Conservation (phyloP, 805 yeast genomes). For the Tetrapisispora arboricola region DNA sequence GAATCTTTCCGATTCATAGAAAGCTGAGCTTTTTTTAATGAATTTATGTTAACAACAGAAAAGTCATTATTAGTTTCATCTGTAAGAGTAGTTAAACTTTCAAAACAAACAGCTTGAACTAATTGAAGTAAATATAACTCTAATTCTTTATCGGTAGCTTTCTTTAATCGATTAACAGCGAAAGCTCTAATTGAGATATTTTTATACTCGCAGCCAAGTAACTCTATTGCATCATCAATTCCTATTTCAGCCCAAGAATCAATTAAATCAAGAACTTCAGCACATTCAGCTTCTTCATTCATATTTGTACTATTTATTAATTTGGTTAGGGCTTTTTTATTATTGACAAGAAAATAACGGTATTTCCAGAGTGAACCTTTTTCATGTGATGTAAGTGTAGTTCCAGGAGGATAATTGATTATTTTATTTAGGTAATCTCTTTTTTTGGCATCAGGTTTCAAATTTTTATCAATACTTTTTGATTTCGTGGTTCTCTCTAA, state of each 20-base stretch:
- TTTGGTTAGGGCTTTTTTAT: constrained; percentile 62
- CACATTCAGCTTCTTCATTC: constrained; percentile 72
- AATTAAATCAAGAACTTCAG: constrained; percentile 65
- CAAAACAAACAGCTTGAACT: constrained; percentile 86
- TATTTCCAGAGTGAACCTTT: constrained; percentile 86
- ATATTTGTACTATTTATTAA: constrained; percentile 81
- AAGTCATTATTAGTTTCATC: constrained; percentile 29
- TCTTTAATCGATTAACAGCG: constrained; percentile 75
- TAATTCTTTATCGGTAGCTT: constrained; percentile 72
- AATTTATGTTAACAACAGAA: constrained; percentile 30
- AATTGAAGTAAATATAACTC: constrained; percentile 76
- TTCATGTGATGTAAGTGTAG: constrained; percentile 69
- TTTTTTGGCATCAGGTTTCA: constrained; percentile 78
- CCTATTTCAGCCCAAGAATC: constrained; percentile 67
- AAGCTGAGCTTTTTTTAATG: constrained; percentile 2
- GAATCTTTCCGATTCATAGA: too few relatives aligned
- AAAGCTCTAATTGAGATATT: constrained; percentile 68
- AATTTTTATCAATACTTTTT: constrained; percentile 66
- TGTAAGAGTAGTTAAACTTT: constrained; percentile 29
- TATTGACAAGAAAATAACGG: constrained; percentile 66
- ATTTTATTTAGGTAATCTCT: constrained; percentile 65
- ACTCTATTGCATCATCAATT: constrained; percentile 76
- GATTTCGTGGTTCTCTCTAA: constrained; percentile 76
- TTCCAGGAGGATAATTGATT: constrained; percentile 71
- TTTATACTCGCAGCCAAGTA: constrained; percentile 67